Evolutionary conservation across 1,139 yeast genomes (phyloP).

Genomic region (Zygosaccharomyces pseudobailii): DNA sequence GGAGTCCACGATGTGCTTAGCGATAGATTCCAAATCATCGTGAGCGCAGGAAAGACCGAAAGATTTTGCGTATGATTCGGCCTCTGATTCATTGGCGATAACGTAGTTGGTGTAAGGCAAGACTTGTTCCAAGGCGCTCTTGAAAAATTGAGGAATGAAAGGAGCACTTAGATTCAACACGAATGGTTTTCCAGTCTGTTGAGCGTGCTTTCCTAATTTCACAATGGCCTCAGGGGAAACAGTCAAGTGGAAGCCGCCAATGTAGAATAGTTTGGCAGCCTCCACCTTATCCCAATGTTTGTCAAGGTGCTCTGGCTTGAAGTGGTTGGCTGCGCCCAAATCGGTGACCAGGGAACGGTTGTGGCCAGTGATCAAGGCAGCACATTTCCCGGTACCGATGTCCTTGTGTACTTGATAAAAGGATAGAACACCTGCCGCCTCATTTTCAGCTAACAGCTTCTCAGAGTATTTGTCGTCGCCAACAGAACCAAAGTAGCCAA

Average conservation of each 20-base stretch:
- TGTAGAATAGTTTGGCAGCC: conserved; percentile 75
- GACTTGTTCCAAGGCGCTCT: conserved; percentile 76
- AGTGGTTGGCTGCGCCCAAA: conserved; percentile 96
- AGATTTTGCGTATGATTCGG: conserved; percentile 87
- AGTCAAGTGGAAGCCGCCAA: conserved; percentile 97
- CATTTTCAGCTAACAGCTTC: conserved; percentile 75
- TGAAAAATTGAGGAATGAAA: conserved; percentile 91
- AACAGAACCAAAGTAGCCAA: conserved; percentile 92
- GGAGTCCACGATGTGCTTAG: conserved; percentile 68
- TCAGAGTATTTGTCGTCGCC: conserved; percentile 89
- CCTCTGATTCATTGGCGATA: conserved; percentile 96
- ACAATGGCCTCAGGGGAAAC: conserved; percentile 94
- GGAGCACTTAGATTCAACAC: conserved; percentile 92
- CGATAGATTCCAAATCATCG: conserved; percentile 68
- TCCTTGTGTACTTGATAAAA: conserved; percentile 74
- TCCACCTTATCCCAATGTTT: conserved; percentile 84
- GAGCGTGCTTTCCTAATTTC: conserved; percentile 87
- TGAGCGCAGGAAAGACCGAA: conserved; percentile 53
- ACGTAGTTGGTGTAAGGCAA: conserved; percentile 87
- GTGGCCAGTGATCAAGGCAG: conserved; percentile 84
- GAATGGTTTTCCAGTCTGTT: conserved; percentile 76
- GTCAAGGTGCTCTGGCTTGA: conserved; percentile 82
- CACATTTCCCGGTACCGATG: conserved; percentile 94
- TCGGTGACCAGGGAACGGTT: conserved; percentile 94
- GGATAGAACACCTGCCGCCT: conserved; percentile 81